Base-by-base conservation (phyloP, 106 monocot genomes). In the Dendrobium chrysotoxum region DNA sequence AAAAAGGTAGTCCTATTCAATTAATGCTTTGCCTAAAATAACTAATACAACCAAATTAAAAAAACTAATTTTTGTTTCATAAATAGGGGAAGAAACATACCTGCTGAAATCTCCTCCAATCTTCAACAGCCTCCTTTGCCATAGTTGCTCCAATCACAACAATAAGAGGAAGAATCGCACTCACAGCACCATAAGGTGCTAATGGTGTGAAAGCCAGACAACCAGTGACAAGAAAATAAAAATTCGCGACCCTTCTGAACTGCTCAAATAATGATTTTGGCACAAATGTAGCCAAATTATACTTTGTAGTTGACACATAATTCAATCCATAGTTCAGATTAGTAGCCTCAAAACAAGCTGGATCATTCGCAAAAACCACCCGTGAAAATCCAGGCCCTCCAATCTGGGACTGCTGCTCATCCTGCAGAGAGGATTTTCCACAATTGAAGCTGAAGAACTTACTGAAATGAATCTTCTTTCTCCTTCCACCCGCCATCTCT, bases 221-320 rank as follows among this genome's bases (percentile, higher is more conserved):
- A 16, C 87, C 94, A 5, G 86, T 76, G 12, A 92, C 40, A 18
- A 96, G 82, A 79, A 96, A 96, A 75, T 96, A 96, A 23, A 96
- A 82, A 80, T 96, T 96, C 28, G 96, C 93, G 28, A 92, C 96
- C 80, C 96, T 90, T 79, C 96, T 88, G 79, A 96, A 96, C 78
- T 96, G 96, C 86, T 96, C 96, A 53, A 94, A 96, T 77, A 96
- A 65, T 13, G 94, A 92, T 66, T 96, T 96, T 30, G 96, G 96
- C 3, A 96, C 0, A 68, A 96, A 94, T 9, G 92, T 94, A 15
- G 78, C 88, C 50, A 96, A 23, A 16, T 79, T 94, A 77, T 96
- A 96, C 79, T 96, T 96, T 39, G 93, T 92, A 4, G 96, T 96
- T 7, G 96, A 94, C 31, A 96, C 90, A 57, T 92, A 89, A 58